Conservation (phyloP, 2,329 filamentous ascomycete species). For the Diaporthe vexans region DNA sequence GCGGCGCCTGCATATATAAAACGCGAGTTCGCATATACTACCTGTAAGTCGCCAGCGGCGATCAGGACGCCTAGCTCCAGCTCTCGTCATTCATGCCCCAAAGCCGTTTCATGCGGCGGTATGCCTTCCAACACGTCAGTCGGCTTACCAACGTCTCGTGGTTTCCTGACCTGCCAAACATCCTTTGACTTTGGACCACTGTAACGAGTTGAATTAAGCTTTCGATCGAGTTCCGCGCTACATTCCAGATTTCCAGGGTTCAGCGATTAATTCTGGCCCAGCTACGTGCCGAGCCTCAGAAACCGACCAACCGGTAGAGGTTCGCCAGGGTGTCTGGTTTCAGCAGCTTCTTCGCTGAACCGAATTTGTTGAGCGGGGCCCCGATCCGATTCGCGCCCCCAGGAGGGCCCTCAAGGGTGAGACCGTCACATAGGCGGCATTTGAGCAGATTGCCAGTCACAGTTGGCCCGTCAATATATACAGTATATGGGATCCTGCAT, state of each 20-base stretch:
- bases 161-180: not conserved
- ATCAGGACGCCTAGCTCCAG: slow-evolving; percentile 16
- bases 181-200: slow-evolving; percentile 21
- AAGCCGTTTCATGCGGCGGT: slow-evolving; percentile 25
- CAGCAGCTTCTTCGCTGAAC: slow-evolving; percentile 21
- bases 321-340: slow-evolving; percentile 22
- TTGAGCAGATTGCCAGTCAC: not conserved
- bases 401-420: not conserved
- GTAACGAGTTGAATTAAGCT: slow-evolving; percentile 33
- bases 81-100: slow-evolving; percentile 16
- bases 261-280: slow-evolving; percentile 15
- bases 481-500: slow-evolving; percentile 8
- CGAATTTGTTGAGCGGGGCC: slow-evolving; percentile 2
- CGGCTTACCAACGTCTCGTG: not conserved
- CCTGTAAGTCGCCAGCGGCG: not conserved
- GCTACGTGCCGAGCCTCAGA: slow-evolving; percentile 7
- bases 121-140: not conserved
- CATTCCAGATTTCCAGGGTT: slow-evolving; percentile 16
- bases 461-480: slow-evolving; percentile 12
- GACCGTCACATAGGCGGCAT: slow-evolving; percentile 20
- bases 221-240: slow-evolving; percentile 32
- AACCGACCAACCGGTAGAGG: slow-evolving; percentile 2
- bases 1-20: not conserved
- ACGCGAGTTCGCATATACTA: not conserved
- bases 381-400: slow-evolving; percentile 27